Evolutionary conservation across 257 asterid genomes (phyloP).

Genomic region (Rehmannia glutinosa): DNA sequence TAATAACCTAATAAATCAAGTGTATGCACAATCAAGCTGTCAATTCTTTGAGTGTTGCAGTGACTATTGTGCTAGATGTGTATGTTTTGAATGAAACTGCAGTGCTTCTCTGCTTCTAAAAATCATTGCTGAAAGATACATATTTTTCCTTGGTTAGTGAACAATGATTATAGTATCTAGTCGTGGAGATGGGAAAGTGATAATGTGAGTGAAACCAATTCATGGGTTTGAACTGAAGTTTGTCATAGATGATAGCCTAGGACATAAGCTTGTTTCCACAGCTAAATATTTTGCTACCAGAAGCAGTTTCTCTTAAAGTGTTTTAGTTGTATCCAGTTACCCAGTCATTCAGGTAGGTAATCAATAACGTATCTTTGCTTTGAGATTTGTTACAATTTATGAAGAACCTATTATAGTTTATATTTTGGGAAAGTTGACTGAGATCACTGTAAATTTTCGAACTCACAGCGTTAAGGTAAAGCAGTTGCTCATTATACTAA

Average conservation of each 20-base stretch:
- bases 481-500: neutral
- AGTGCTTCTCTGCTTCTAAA: neutral
- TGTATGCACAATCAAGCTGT: neutral
- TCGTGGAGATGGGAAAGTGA: constrained; percentile 3
- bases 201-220: neutral
- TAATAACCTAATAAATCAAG: neutral
- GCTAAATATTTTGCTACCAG: neutral
- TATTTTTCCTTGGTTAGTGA: neutral
- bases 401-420: neutral
- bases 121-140: neutral
- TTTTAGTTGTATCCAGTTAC: neutral
- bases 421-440: neutral
- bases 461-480: neutral
- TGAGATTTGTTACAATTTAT: neutral
- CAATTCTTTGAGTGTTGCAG: neutral
- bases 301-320: neutral
- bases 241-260: neutral
- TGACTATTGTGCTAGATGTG: neutral
- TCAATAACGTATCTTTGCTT: neutral
- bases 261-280: neutral
- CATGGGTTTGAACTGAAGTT: neutral
- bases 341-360: neutral
- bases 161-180: neutral
- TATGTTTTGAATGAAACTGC: neutral
- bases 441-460: neutral